Percentiles rank a stretch among this genome's conserved stretches.
These are phyloP conservation scores for Anisodus acutangulus DNA, from an alignment of 257 asterid genomes.

Conservation along the genomic window DNA sequence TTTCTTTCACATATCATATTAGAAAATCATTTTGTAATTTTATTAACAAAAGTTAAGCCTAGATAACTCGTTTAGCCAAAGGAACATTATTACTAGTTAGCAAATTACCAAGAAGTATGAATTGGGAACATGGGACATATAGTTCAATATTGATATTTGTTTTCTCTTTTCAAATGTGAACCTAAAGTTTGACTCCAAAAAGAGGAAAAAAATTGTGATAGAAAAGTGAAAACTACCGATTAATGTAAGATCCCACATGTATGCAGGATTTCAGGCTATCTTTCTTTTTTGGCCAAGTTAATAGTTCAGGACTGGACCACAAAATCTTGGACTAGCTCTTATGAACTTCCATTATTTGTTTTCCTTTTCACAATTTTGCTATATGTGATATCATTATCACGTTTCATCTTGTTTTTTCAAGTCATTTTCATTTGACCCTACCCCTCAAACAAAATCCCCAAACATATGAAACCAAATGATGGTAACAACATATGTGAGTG, in stretches of 20 bases:
- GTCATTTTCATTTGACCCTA: conserved; percentile 5
- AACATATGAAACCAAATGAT: conserved; percentile 6
- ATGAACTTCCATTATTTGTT: background rate
- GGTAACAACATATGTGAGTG: conserved; percentile 10
- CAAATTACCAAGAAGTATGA: background rate
- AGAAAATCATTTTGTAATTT: background rate
- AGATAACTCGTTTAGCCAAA: background rate
- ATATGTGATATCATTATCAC: conserved; percentile 17
- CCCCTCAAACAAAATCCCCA: background rate
- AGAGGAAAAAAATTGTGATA: background rate
- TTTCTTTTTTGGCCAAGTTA: background rate
- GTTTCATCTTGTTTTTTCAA: background rate
- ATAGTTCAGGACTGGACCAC: conserved; percentile 16
- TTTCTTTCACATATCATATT: background rate
- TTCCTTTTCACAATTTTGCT: conserved; percentile 17
- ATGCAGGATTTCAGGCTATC: conserved; percentile 1
- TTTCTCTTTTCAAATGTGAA: background rate
- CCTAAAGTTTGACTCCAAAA: conserved; percentile 12
- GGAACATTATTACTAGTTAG: background rate
- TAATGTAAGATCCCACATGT: conserved; percentile 26
- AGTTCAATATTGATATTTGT: background rate
- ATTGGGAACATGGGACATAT: background rate
- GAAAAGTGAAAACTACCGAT: conserved; percentile 25
- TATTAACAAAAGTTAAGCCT: background rate
- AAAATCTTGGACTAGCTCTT: conserved; percentile 17